Base-by-base conservation (phyloP, 805 yeast genomes). In the Candida anglica region DNA sequence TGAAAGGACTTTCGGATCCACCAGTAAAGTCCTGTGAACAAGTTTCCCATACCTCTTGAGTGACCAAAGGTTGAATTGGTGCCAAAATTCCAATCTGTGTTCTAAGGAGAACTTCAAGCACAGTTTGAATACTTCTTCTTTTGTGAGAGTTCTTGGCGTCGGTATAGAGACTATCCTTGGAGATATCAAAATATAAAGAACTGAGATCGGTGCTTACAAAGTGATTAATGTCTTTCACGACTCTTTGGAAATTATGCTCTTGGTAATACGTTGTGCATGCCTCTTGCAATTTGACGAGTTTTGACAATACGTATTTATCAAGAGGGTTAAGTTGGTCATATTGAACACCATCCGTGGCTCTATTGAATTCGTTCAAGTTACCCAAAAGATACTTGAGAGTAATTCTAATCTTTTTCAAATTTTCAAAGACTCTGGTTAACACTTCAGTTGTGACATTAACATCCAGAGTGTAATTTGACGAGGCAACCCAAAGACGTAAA, bases 11-110 rank as follows among this genome's bases (percentile, higher is more conserved):
- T 4, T 37, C 50, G 10, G 36, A 26, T 0, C 50, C 46, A 3
- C 33, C 27, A 1, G 57, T 59, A 24, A 25, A 33, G 14, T 33
- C 42, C 3, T 33, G 40, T 8, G 75, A 79, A 3, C 74, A 48
- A 38, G 69, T 67, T 24, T 76, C 75, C 96, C 96, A 89, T 0
- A 77, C 87, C 50, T 93, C 97, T 58, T 93, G 98, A 0, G 91
- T 71, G 37, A 89, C 63, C 3, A 86, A 53, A 1, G 99, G 99
- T 24, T 83, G 60, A 1, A 93, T 76, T 2, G 98, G 98, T 0
- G 88, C 71, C 36, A 91, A 53, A 1, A 86, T 54, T 0, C 85
- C 72, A n/a, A 78, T 55, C 48, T 87, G 84, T 0, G 78, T 69
- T 27, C 65, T 66, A 13, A 87, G 60, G 10, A 86, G 65, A 41